Base-by-base conservation (phyloP, 768 basidiomycete genomes). In the Pisolithus sp. region DNA sequence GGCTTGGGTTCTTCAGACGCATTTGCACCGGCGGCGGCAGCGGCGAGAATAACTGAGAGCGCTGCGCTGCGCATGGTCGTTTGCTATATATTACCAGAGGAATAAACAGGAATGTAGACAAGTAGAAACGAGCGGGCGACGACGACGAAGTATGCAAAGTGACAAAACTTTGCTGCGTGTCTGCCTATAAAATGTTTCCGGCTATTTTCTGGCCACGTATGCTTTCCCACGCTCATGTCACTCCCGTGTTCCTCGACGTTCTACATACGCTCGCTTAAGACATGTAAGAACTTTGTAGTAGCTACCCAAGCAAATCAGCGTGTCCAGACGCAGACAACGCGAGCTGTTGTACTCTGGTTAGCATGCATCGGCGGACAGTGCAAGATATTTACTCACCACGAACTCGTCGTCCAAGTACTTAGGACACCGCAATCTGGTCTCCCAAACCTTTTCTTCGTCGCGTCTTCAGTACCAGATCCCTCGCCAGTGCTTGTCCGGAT, bases 331-430 rank as follows among this genome's bases (percentile, higher is more conserved):
- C 93, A 51, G 93, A 93, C 55, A 97, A 73, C 8, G 93, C 94
- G 46, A 95, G 81, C 90, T 94, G 60, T 39, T 26, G n/a, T 26
- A 62, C 17, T n/a, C 3, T 50, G 13, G 10, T 62, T 34, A 53
- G 48, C 51, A 50, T 39, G 44, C 18, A 44, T 17, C 43, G 21
- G 3, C n/a, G 49, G 44, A 20, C 38, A 26, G 2, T 21, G 20
- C n/a, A 39, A 39, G 23, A 13, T 28, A 28, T 37, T 15, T 17
- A 79, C 86, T 64, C 67, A 89, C 85, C 75, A 91, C 85, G 76
- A 94, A 94, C 76, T 97, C 94, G 64, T 96, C 93, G 68, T 97
- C 94, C 65, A 97, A 68, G 71, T 96, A 97, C 70, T 96, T 97
- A n/a, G 30, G 93, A 93, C 54, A 96, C 94, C 7, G 93, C 91